These are phyloP conservation scores for Solanum hybrid DNA, from an alignment of 305 asterid species.

Conservation along the genomic window DNA sequence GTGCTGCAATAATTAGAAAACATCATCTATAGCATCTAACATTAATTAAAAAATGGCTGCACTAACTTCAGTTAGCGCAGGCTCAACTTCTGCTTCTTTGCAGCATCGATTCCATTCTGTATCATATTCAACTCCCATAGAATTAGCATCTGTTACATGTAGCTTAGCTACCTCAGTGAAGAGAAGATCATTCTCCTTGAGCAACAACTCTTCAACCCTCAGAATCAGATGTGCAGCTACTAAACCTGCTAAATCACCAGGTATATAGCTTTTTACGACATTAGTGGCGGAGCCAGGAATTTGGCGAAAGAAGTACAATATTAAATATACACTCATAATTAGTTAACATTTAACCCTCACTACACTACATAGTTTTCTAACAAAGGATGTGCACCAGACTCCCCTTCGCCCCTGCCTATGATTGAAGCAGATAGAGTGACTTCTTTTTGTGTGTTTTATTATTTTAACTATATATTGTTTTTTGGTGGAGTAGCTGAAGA, in stretches of 20 bases:
- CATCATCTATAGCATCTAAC: not conserved
- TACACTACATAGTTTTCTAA: not conserved
- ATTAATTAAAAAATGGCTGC: constrained; percentile 36
- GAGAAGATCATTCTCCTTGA: constrained; percentile 14
- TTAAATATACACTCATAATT: not conserved
- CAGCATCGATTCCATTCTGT: constrained; percentile 27
- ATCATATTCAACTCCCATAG: constrained; percentile 24
- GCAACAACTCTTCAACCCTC: constrained; percentile 19
- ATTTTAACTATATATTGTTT: not conserved
- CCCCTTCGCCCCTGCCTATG: not conserved
- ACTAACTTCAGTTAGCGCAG: constrained; percentile 16
- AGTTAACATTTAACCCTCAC: not conserved
- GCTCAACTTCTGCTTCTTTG: constrained; percentile 20
- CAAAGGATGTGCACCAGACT: not conserved
- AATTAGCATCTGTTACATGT: constrained; percentile 3
- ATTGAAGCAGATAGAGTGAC: not conserved
- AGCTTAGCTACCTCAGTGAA: constrained; percentile 15
- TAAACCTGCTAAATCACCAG: constrained; percentile 77
- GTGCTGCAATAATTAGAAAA: not conserved
- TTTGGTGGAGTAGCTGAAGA: constrained; percentile 68
- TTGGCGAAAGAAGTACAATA: accelerated
- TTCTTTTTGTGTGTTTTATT: not conserved
- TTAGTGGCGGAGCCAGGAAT: not conserved
- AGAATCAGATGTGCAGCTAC: constrained; percentile 55
- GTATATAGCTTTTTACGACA: constrained; percentile 16